phyloP scores from a whole-genome alignment of 208 protist species.

The Acanthamoeba healyi region DNA sequence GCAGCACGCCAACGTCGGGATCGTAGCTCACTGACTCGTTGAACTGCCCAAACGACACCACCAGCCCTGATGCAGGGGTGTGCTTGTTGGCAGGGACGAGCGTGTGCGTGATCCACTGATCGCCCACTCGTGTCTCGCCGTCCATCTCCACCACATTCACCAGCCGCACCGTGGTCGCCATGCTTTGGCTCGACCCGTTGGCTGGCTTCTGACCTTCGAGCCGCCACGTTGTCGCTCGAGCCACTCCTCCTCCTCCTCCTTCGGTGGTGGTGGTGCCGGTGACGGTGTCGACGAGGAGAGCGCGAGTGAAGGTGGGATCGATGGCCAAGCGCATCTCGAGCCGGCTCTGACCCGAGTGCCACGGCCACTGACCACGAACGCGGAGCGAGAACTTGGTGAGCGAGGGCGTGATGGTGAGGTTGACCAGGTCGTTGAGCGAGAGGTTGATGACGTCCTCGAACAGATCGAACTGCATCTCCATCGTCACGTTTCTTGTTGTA shows the following conservation, averaged over 20 bases:
- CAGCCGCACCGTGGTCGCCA: background rate
- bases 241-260: background rate
- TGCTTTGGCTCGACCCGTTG: background rate
- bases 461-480: constrained; percentile 42
- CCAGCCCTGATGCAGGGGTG: background rate
- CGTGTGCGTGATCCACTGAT: background rate
- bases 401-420: background rate
- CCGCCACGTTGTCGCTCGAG: background rate
- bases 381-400: background rate
- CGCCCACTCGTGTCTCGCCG: background rate
- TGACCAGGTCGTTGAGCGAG: background rate
- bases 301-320: background rate
- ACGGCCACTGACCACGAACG: background rate
- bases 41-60: constrained; percentile 22
- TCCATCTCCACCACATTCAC: background rate
- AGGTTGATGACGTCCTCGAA: background rate
- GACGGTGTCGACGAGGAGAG: background rate
- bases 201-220: background rate
- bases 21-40: background rate
- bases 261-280: background rate
- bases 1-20: background rate
- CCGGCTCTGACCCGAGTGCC: background rate
- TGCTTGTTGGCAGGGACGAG: background rate
- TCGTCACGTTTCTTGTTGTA: no score
- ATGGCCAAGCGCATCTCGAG: background rate